A percentile compares a stretch with the other conserved stretches of the same genome.
These are phyloP conservation scores for Solanum sejunctum DNA, from an alignment of 257 asterid species.

Conservation along the genomic window DNA sequence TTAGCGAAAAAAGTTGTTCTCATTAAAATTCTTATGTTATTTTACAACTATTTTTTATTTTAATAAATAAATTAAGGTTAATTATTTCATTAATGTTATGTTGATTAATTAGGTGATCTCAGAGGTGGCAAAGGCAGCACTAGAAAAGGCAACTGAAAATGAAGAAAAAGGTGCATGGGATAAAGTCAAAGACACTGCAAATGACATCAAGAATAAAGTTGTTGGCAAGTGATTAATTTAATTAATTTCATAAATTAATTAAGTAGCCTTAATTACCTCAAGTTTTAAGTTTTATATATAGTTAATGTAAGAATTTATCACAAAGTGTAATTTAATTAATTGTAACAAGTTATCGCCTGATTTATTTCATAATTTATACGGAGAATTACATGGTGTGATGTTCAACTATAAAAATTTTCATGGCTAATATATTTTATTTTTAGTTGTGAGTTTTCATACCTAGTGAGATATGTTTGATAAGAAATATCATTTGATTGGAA, in stretches of 20 bases:
- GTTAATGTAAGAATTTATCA: neutral
- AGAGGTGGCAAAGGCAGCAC: slow-evolving; percentile 37
- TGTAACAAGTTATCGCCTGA: neutral
- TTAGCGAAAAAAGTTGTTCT: neutral
- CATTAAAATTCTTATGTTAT: neutral
- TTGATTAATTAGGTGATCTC: slow-evolving; percentile 22
- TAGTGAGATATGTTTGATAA: neutral
- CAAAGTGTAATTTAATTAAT: neutral
- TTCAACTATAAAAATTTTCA: neutral
- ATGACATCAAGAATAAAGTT: slow-evolving; percentile 15
- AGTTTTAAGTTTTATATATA: neutral
- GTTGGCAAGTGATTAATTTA: slow-evolving; percentile 3
- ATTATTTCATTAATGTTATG: neutral
- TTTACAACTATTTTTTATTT: neutral
- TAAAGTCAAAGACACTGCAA: slow-evolving; percentile 34
- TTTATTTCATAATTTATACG: neutral
- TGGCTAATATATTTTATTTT: neutral
- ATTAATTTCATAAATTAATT: neutral
- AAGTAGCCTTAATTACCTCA: neutral
- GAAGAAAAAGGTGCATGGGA: slow-evolving; percentile 36
- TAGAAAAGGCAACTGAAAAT: slow-evolving; percentile 46
- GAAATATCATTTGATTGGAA: neutral
- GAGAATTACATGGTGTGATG: neutral
- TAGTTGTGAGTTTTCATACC: neutral
- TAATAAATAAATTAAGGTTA: neutral